These are phyloP conservation scores for Gossypium schwendimanii DNA, from an alignment of 441 rosid species.

Conservation along the genomic window DNA sequence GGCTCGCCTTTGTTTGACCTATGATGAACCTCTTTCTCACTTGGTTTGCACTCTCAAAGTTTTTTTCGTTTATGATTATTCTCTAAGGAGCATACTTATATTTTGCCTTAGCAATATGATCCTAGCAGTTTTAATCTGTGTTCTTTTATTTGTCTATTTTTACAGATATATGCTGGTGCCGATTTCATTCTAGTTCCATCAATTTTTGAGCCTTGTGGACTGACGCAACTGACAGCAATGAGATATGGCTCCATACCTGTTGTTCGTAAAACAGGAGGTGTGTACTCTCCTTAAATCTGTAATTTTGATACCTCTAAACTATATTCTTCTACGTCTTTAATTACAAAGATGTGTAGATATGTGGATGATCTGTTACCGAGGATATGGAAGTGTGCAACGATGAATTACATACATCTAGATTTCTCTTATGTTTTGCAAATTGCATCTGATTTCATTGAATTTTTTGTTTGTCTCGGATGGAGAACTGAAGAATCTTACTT, in stretches of 20 bases:
- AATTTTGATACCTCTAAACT: not conserved
- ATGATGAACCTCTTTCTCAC: constrained; percentile 98
- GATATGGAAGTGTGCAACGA: not conserved
- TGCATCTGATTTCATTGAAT: not conserved
- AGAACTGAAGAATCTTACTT: not conserved
- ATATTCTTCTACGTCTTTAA: not conserved
- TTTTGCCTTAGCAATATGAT: constrained; percentile 4
- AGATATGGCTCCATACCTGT: constrained; percentile 93
- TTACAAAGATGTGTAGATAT: not conserved
- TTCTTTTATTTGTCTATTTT: constrained; percentile 3
- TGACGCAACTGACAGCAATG: constrained; percentile 92
- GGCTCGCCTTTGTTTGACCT: constrained; percentile 78
- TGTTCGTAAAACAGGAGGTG: constrained; percentile 96
- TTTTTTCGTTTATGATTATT: not conserved
- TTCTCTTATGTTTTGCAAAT: not conserved
- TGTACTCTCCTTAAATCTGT: constrained; percentile 3
- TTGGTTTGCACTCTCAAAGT: constrained; percentile 41
- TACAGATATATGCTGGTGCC: constrained; percentile 84
- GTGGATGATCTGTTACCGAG: not conserved
- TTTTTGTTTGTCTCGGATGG: not conserved
- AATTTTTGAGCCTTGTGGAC: constrained; percentile 95
- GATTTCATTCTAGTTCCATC: constrained; percentile 93
- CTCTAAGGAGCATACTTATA: not conserved
- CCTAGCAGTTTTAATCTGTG: constrained; percentile 6
- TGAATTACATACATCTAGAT: not conserved